A percentile compares a stretch with the other conserved stretches of the same genome.
phyloP scores from a whole-genome alignment of 2,329 filamentous ascomycete species.

The Blumeria hordei region DNA sequence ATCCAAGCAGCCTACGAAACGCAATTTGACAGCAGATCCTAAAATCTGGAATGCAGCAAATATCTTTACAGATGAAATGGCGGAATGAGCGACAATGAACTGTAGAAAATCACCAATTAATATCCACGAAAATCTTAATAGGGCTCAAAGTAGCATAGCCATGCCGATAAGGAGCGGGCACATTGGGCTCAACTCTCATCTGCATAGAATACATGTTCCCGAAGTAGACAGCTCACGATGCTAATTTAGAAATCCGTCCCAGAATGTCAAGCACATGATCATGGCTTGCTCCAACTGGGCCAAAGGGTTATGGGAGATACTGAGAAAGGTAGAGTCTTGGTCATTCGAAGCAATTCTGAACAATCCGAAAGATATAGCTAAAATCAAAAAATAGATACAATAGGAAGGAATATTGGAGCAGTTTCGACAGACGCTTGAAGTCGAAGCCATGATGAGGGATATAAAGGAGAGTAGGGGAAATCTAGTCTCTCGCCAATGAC shows the following conservation, averaged over 20 bases:
- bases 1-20: too few species aligned
- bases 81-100: background rate
- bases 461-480: too few species aligned
- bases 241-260: background rate
- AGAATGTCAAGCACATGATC: background rate
- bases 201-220: background rate
- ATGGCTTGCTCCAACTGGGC: background rate
- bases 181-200: background rate
- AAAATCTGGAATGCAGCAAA: too few species aligned
- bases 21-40: too few species aligned
- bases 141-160: background rate
- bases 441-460: too few species aligned
- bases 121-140: background rate
- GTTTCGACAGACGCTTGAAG: too few species aligned
- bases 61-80: too few species aligned
- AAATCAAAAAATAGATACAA: too few species aligned
- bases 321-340: background rate
- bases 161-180: background rate
- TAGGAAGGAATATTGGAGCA: too few species aligned
- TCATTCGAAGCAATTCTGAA: background rate
- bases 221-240: background rate
- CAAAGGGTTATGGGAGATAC: background rate
- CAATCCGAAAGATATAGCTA: too few species aligned
- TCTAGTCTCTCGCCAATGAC: too few species aligned
- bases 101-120: background rate